Percentiles rank a stretch among this genome's conserved stretches.
These are phyloP conservation scores for Colletotrichum noveboracense DNA, from an alignment of 2,329 filamentous ascomycete species.

Conservation along the genomic window DNA sequence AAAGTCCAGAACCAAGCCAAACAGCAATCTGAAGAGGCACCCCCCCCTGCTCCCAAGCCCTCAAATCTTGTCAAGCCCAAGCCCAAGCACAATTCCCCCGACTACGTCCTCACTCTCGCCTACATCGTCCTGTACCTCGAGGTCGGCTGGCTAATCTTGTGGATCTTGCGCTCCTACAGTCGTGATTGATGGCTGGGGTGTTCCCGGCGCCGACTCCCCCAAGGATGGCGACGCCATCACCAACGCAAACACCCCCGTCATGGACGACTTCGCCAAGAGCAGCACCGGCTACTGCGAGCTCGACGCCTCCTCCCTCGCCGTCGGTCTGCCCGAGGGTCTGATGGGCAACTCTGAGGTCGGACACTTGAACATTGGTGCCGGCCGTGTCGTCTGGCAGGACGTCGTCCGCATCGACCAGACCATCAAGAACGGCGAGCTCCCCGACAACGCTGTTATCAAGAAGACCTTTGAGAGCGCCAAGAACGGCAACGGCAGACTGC, in stretches of 20 bases:
- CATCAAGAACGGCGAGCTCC: slow-evolving; percentile 83
- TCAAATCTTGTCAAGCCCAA: background rate
- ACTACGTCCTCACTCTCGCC: slow-evolving; percentile 26
- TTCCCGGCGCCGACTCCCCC: slow-evolving; percentile 79
- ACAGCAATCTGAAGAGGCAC: background rate
- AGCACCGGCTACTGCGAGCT: slow-evolving; percentile 88
- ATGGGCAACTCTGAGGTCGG: slow-evolving; percentile 99
- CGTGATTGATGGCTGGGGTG: slow-evolving; percentile 99
- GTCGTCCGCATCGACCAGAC: slow-evolving; percentile 95
- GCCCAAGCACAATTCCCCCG: slow-evolving; percentile 1
- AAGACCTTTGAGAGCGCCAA: slow-evolving; percentile 79
- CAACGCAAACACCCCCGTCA: slow-evolving; percentile 88
- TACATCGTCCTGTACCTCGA: slow-evolving; percentile 63
- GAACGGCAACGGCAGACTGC: slow-evolving; percentile 87
- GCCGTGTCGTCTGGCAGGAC: slow-evolving; percentile 97
- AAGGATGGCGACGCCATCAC: slow-evolving; percentile 95
- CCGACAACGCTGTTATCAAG: slow-evolving; percentile 78
- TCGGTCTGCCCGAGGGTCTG: slow-evolving; percentile 92
- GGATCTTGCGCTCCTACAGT: slow-evolving; percentile 66
- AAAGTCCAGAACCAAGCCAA: background rate
- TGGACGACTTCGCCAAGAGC: slow-evolving; percentile 89
- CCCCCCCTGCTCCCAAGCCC: slow-evolving; percentile 17
- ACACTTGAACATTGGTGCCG: slow-evolving; percentile 97
- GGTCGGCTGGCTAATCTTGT: slow-evolving; percentile 63
- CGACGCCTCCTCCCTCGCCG: slow-evolving; percentile 93